Evolutionary conservation across 2,329 filamentous ascomycete genomes (phyloP).

Genomic region (Ceratocystis albifundus): DNA sequence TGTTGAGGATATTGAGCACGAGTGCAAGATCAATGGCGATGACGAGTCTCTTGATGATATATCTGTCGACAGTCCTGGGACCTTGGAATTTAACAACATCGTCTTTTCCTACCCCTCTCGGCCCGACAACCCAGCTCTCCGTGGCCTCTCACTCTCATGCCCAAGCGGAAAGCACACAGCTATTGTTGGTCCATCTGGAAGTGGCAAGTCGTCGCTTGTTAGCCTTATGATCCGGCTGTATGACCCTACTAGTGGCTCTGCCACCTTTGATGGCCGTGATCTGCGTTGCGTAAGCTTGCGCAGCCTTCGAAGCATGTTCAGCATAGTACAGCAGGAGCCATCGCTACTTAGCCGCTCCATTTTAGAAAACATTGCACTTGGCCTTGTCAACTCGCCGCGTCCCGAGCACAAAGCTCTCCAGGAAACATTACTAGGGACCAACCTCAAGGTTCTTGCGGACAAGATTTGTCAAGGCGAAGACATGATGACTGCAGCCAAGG

Average conservation of each 20-base stretch:
- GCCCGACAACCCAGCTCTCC: constrained; percentile 34
- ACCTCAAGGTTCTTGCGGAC: constrained; percentile 41
- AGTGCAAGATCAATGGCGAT: constrained; percentile 36
- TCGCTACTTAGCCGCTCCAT: constrained; percentile 38
- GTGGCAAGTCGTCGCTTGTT: constrained; percentile 47
- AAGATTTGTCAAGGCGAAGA: constrained; percentile 41
- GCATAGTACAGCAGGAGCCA: constrained; percentile 38
- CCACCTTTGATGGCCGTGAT: constrained; percentile 39
- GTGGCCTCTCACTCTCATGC: constrained; percentile 37
- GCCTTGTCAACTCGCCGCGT: constrained; percentile 36
- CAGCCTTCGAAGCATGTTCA: constrained; percentile 34
- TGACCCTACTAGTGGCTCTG: constrained; percentile 39
- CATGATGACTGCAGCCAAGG: constrained; percentile 35
- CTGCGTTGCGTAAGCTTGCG: constrained; percentile 39
- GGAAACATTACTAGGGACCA: constrained; percentile 37
- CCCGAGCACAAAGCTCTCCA: constrained; percentile 35
- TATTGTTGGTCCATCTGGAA: constrained; percentile 47
- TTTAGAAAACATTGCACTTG: constrained; percentile 42
- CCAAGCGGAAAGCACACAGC: constrained; percentile 42
- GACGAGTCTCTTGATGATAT: constrained; percentile 25
- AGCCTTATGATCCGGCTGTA: constrained; percentile 47
- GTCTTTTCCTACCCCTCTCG: constrained; percentile 38
- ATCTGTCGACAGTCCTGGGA: constrained; percentile 30
- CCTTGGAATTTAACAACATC: constrained; percentile 35
- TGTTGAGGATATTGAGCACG: constrained; percentile 44